These are phyloP conservation scores for Iberis amara DNA, from an alignment of 441 rosid species.

Conservation along the genomic window DNA sequence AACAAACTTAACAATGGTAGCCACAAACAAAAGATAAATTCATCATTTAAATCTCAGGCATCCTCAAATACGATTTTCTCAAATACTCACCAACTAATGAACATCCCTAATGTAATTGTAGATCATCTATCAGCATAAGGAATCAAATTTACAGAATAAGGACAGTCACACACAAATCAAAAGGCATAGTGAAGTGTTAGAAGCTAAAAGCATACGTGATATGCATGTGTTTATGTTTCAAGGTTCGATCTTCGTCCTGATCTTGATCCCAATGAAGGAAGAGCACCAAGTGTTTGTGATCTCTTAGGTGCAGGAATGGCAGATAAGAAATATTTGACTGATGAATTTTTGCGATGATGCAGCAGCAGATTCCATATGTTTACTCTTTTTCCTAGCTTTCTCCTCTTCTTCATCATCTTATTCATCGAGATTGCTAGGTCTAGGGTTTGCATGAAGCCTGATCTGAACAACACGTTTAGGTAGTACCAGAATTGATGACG, in stretches of 20 bases:
- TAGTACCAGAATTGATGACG: no score
- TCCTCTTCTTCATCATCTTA: constrained; percentile 55
- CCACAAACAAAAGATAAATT: no score
- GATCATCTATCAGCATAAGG: neutral
- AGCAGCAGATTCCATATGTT: constrained; percentile 33
- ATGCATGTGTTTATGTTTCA: constrained; percentile 37
- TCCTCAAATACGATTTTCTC: no score
- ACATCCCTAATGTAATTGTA: neutral
- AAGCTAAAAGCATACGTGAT: no score
- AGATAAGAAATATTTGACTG: constrained; percentile 63
- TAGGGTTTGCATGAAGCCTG: no score
- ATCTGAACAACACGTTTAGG: no score
- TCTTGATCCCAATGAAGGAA: no score
- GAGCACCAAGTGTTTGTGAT: constrained; percentile 56
- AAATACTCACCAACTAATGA: no score
- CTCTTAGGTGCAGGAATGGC: constrained; percentile 69
- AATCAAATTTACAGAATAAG: neutral
- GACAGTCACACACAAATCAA: neutral
- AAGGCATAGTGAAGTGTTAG: no score
- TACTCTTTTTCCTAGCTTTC: constrained; percentile 41
- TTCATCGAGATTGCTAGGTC: no score
- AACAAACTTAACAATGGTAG: no score
- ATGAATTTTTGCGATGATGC: constrained; percentile 30
- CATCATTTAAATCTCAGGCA: no score
- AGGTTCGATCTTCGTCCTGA: constrained; percentile 65